Evolutionary conservation across 352 stramenopile species (phyloP), one percentile per base, ranked within the genome.

Genomic region (Globisporangium nodosum): DNA sequence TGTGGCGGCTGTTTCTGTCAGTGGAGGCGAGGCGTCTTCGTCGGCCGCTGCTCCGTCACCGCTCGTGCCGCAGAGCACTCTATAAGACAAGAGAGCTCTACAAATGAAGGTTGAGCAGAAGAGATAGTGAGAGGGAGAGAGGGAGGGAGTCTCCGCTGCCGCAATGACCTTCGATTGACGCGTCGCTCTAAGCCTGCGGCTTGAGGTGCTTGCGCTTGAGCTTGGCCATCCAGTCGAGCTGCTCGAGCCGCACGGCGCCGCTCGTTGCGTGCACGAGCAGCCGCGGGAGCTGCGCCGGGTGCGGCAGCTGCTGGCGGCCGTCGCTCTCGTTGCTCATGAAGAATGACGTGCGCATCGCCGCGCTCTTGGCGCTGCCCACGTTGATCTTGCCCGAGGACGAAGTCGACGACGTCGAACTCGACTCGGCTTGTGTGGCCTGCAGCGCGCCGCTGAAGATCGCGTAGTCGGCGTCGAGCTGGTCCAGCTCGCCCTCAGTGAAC

Each of bases 181-280:
- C 5, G 6, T 12, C 33, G 37, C 21, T 30, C 24, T 20, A 33
- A 20, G 12, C 0, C 11, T 49, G 21, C 24, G 9, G 30, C 20
- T 73, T 70, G 33, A 86, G 61, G 62, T 89, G 73, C 55, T 89
- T 88, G 56, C 76, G 76, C 60, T 88, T 88, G 61, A 92, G 70
- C 58, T 92, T 89, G 40, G 76, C 77, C 78, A 90, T 92, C 82
- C 80, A 92, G 61, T 84, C 78, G 12, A 90, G 65, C 58, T 92
- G 82, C 43, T 81, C 69, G 33, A 81, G 61, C 30, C 51, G 64
- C 20, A 87, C 75, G 8, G 65, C 54, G 35, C 74, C 77, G 33
- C 61, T 71, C 24, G 70, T 56, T 1, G 77, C 61, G 50, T 87
- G 77, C 37, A 84, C 77, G 54, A 87, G 71, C 15, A 85, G 64